Base-by-base conservation (phyloP, 2,329 filamentous ascomycete species). In the Graphium sp. region DNA sequence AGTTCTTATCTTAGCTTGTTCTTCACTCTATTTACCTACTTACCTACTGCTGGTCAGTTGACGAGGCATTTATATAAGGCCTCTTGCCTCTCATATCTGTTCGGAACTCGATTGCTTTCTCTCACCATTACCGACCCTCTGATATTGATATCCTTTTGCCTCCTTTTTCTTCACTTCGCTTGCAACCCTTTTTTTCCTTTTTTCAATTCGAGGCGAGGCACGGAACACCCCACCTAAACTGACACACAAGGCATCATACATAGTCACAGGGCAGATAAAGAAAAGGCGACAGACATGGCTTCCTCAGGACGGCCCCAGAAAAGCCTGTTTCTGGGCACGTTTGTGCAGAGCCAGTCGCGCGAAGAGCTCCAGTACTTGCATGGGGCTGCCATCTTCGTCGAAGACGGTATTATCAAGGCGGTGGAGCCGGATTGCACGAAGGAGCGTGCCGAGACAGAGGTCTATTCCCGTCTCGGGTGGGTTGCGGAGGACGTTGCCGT, bases 291-390 rank as follows among this genome's bases (percentile, higher is more conserved):
- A 16, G 15, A 17, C 3, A 8, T 10, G 13, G 24, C 14, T 6
- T 15, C 12, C 17, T 5, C 10, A 28, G 23, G 30, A 16, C 41
- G 19, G 31, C 33, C 9, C 29, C 35, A 10, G 47, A 42, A 32
- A 56, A 58, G 27, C 52, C 39, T 70, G 13, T 64, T 68, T 37
- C 41, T 61, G 21, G 67, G 67, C 33, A 62, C 58, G 0, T 72
- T 72, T 38, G 49, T 72, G 32, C 62, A 70, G 45, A 58, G 58
- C 44, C 59, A 53, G 36, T 49, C 45, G 10, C 53, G 58, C 4
- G 49, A 53, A 32, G 46, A 60, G 39, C 52, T 73, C 11, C 52
- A 64, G 28, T 64, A 63, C 35, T 41, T 67, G 7, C 59, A 69
- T 40, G 42, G 60, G 28, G 48, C 61, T 1, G 60, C 57, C 2